These are phyloP conservation scores for Colletotrichum limetticola DNA, from an alignment of 2,329 filamentous ascomycete genomes.

Conservation along the genomic window DNA sequence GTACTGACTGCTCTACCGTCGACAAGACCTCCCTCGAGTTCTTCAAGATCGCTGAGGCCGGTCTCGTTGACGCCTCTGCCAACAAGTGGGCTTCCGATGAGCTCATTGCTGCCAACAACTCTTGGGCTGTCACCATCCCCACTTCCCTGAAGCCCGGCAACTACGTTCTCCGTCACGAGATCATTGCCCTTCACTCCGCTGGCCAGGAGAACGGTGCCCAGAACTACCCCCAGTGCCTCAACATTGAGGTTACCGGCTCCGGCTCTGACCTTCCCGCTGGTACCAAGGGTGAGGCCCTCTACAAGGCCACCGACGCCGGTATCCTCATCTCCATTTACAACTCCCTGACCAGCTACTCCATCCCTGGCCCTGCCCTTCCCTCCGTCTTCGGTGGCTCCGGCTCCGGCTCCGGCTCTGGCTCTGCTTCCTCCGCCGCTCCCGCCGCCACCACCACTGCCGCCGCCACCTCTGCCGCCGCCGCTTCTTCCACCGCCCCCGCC, in stretches of 20 bases:
- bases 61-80: slow-evolving; percentile 51
- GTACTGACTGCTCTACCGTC: slow-evolving; percentile 62
- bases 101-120: slow-evolving; percentile 57
- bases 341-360: slow-evolving; percentile 42
- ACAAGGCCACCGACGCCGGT: slow-evolving; percentile 47
- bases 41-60: slow-evolving; percentile 69
- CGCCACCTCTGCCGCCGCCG: slow-evolving; percentile 39
- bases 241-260: slow-evolving; percentile 57
- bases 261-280: slow-evolving; percentile 43
- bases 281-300: slow-evolving; percentile 48
- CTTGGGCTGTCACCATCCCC: slow-evolving; percentile 60
- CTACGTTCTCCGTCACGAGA: slow-evolving; percentile 67
- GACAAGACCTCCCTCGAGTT: slow-evolving; percentile 63
- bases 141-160: slow-evolving; percentile 58
- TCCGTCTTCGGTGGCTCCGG: slow-evolving; percentile 12
- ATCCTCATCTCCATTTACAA: slow-evolving; percentile 49
- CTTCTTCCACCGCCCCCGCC: slow-evolving; percentile 38
- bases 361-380: slow-evolving; percentile 43
- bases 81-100: slow-evolving; percentile 67
- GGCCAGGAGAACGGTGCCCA: slow-evolving; percentile 54
- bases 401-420: slow-evolving; percentile 32
- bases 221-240: slow-evolving; percentile 64
- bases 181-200: slow-evolving; percentile 64
- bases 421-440: slow-evolving; percentile 35
- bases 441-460: slow-evolving; percentile 4